Evolutionary conservation across 2,329 filamentous ascomycete genomes (phyloP).

Genomic region (Ceratocystis lukuohia): DNA sequence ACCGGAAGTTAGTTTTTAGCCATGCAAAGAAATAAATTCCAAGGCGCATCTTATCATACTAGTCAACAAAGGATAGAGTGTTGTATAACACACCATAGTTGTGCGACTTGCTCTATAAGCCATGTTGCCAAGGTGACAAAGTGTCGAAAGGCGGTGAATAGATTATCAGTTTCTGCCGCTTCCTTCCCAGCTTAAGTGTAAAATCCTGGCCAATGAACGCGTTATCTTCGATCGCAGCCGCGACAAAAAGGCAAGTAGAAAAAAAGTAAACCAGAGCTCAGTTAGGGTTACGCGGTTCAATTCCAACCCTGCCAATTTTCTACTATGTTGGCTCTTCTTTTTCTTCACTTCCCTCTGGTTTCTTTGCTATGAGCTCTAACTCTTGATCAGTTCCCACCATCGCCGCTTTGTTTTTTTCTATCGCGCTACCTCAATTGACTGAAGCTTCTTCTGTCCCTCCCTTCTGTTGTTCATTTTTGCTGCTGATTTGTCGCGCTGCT

Average conservation of each 20-base stretch:
- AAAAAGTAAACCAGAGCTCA: neutral
- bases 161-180: constrained; percentile 9
- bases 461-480: neutral
- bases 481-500: neutral
- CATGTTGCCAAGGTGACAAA: constrained; percentile 3
- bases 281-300: neutral
- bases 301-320: neutral
- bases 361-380: too few species aligned
- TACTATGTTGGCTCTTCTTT: neutral
- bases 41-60: too few species aligned
- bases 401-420: neutral
- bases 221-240: neutral
- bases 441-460: neutral
- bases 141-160: constrained; percentile 9
- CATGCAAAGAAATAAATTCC: too few species aligned
- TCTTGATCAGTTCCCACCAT: neutral
- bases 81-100: too few species aligned
- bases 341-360: neutral
- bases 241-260: neutral
- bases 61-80: too few species aligned
- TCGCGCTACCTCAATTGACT: neutral
- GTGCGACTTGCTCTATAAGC: neutral
- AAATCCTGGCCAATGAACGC: neutral
- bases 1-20: too few species aligned
- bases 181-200: constrained; percentile 13